Conservation (phyloP, 2,329 filamentous ascomycete species). For the Cladosporium sp. region DNA sequence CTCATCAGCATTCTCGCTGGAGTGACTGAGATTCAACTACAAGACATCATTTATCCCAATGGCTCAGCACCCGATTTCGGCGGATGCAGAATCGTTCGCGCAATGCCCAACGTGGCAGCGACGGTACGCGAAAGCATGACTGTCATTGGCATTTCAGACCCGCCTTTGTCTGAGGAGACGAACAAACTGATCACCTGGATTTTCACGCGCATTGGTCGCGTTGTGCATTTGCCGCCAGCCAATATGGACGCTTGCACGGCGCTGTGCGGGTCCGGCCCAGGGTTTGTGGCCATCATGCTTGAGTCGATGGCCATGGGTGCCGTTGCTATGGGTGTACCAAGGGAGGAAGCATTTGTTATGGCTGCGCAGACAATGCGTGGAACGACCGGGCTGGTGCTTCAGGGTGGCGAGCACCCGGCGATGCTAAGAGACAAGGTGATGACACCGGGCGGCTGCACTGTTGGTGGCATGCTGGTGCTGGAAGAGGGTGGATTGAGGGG, state of each 20-base stretch:
- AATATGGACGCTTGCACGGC: slow-evolving; percentile 72
- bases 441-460: slow-evolving; percentile 74
- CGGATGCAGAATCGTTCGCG: slow-evolving; percentile 65
- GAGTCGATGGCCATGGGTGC: slow-evolving; percentile 74
- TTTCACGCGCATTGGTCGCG: slow-evolving; percentile 69
- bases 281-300: slow-evolving; percentile 71
- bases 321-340: slow-evolving; percentile 72
- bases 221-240: slow-evolving; percentile 61
- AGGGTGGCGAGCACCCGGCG: slow-evolving; percentile 67
- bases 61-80: slow-evolving; percentile 46
- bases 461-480: slow-evolving; percentile 66
- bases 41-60: slow-evolving; percentile 57
- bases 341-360: slow-evolving; percentile 70
- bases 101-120: slow-evolving; percentile 81
- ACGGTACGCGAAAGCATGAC: slow-evolving; percentile 78
- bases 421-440: slow-evolving; percentile 71
- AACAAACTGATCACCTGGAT: slow-evolving; percentile 66
- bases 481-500: slow-evolving; percentile 70
- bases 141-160: slow-evolving; percentile 61
- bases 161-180: slow-evolving; percentile 53
- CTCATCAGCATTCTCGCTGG: slow-evolving; percentile 80
- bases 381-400: slow-evolving; percentile 62
- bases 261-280: slow-evolving; percentile 69
- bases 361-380: slow-evolving; percentile 76
- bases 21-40: slow-evolving; percentile 65